These are phyloP conservation scores for Tuber microsphaerosporum DNA, from an alignment of 495 filamentous ascomycete species.

Conservation along the genomic window DNA sequence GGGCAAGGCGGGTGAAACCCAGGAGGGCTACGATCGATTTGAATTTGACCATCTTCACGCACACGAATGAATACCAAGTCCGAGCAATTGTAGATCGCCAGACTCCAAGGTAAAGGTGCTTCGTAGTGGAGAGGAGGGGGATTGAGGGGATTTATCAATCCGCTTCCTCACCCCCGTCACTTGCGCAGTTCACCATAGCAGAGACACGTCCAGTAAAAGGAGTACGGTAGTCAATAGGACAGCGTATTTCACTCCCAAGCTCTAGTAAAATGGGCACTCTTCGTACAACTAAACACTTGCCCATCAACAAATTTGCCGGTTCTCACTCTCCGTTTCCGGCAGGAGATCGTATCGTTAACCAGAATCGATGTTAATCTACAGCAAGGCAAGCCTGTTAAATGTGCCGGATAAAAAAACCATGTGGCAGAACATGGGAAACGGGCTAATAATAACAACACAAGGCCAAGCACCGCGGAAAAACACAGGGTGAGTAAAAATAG, in stretches of 20 bases:
- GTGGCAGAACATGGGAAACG: background rate
- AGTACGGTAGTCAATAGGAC: background rate
- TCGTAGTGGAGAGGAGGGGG: background rate
- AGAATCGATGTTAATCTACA: background rate
- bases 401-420: background rate
- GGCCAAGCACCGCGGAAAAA: too few relatives aligned
- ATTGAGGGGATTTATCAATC: background rate
- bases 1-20: conserved; percentile 15
- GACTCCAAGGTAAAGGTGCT: background rate
- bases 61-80: background rate
- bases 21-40: conserved; percentile 15
- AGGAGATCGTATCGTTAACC: background rate
- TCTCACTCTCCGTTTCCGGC: background rate
- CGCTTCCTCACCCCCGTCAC: background rate
- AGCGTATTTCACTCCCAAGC: background rate
- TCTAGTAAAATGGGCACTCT: background rate
- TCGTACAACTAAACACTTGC: background rate
- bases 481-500: too few relatives aligned
- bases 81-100: background rate
- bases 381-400: too few relatives aligned
- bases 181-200: background rate
- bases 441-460: too few relatives aligned
- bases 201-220: background rate
- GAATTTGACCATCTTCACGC: background rate
- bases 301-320: background rate